Base-by-base conservation (phyloP, 192 early-diverging fungal genomes). In the Thamnidium elegans region DNA sequence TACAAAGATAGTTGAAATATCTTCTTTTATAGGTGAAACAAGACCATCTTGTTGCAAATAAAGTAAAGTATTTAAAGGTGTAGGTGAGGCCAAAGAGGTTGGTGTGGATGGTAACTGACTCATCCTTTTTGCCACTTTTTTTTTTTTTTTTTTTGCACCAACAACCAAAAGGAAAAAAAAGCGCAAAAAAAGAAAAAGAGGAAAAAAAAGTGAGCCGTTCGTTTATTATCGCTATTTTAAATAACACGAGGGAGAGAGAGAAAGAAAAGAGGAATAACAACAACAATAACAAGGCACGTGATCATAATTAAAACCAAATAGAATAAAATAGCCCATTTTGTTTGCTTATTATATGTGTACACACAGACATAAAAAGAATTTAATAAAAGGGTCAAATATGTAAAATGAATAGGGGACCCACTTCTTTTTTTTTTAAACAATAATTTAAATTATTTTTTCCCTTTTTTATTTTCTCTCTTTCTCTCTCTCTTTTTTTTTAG, bases 1-100 rank as follows among this genome's bases (percentile, higher is more conserved):
- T 13, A 98, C 95, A 84, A 99, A 99, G 67, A 99, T 98, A 69
- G 97, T 99, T 21, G 95, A 94, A 66, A 99, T 96, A 58, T 99
- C 97, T 65, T 99, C 93, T 52, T 44, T 69, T 42, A 36, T 65
- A n/a, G 17, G 34, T 31, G 58, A 23, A 11, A 42, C 8, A 9
- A 21, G 23, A 7, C 42, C 14, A 43, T 58, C 56, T 44, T 58
- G 56, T 20, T 45, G 32, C 34, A 44, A 43, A 58, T 45, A 44
- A 39, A 39, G 20, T 43, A 42, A 36, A 59, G 50, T 44, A 21
- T 34, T 39, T 58, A 58, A 58, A 23, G 56, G 36, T 43, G 56
- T 39, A 32, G 56, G 56, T 58, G 56, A 55, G 26, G 34, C 31
- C 17, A 55, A 32, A 34, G 54, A 7, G 2, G 36, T 39, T 32